Conservation (phyloP, 441 rosid genomes). For the Eruca vesicaria region DNA sequence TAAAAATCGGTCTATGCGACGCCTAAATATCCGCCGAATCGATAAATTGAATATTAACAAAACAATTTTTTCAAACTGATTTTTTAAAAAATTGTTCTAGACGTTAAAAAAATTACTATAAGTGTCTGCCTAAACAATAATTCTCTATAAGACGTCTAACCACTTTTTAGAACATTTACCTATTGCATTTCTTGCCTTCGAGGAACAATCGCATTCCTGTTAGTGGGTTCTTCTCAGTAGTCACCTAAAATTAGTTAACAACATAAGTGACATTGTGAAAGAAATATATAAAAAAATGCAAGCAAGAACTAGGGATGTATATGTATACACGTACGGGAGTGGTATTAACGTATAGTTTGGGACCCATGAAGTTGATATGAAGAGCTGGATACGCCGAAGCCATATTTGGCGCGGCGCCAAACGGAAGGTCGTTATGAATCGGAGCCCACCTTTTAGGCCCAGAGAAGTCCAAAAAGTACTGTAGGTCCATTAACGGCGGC, state of each 20-base stretch:
- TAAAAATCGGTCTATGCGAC: too few relatives aligned
- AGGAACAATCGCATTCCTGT: constrained; percentile 85
- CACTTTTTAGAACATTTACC: too few relatives aligned
- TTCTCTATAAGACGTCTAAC: too few relatives aligned
- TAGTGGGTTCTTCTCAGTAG: constrained; percentile 52
- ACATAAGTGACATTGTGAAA: neutral
- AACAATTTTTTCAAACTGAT: too few relatives aligned
- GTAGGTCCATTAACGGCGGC: constrained; percentile 72
- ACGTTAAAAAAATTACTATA: too few relatives aligned
- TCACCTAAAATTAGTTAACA: constrained; percentile 46
- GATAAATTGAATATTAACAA: too few relatives aligned
- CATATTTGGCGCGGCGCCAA: constrained; percentile 71
- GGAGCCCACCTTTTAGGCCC: constrained; percentile 86
- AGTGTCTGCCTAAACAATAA: too few relatives aligned
- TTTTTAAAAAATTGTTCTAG: too few relatives aligned
- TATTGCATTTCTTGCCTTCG: constrained; percentile 89
- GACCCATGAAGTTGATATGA: constrained; percentile 71
- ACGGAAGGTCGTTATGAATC: constrained; percentile 80
- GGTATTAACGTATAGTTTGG: constrained; percentile 78
- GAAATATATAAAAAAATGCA: neutral
- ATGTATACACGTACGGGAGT: constrained; percentile 44
- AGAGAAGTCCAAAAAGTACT: constrained; percentile 75
- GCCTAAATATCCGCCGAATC: too few relatives aligned
- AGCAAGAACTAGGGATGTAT: neutral
- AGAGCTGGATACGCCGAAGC: constrained; percentile 58